phyloP scores from a whole-genome alignment of 257 asterid genomes.

The Dorcoceras hygrometricum region DNA sequence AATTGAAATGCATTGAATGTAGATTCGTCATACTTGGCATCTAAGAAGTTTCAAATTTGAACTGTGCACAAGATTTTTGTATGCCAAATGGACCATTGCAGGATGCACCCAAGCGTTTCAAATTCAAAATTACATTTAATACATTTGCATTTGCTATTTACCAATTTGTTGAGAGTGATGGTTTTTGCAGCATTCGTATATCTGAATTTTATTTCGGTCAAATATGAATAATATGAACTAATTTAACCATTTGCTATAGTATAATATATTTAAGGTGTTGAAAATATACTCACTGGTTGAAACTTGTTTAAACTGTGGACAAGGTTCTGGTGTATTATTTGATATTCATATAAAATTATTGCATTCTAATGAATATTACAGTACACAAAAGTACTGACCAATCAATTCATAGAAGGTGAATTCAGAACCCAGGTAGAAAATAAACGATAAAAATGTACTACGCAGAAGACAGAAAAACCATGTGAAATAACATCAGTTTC shows the following conservation, averaged over 20 bases:
- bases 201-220: neutral
- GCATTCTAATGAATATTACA: neutral
- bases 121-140: neutral
- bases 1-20: constrained; percentile 13
- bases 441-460: neutral
- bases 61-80: constrained; percentile 3
- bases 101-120: neutral
- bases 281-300: no score
- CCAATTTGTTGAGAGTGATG: no score
- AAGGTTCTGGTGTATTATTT: no score
- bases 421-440: constrained; percentile 17
- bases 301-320: no score
- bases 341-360: neutral
- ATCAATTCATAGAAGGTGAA: neutral
- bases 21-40: constrained; percentile 1
- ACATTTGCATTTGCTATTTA: neutral
- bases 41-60: constrained; percentile 17
- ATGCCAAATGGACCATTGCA: constrained; percentile 11
- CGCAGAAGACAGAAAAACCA: neutral
- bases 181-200: neutral
- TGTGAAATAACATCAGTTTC: neutral
- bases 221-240: no score
- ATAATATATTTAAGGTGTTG: no score
- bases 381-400: neutral
- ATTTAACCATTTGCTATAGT: neutral